Evolutionary conservation across 169 alveolate genomes (phyloP).

Genomic region (Blepharisma undulans): DNA sequence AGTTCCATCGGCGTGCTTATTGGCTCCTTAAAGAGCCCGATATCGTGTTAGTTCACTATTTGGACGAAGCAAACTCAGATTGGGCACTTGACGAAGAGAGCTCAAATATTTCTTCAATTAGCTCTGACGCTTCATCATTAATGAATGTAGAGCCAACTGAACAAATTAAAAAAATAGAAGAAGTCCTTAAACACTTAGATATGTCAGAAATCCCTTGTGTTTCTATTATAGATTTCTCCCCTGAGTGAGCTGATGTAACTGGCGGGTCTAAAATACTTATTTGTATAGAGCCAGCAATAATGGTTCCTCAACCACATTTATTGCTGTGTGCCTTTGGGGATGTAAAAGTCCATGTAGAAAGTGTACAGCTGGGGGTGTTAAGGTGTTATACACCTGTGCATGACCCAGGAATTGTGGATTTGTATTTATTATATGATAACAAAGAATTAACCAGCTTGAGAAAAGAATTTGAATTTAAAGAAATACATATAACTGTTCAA

Average conservation of each 20-base stretch:
- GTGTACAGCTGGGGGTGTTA: conserved; percentile 56
- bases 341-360: conserved; percentile 47
- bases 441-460: conserved; percentile 29
- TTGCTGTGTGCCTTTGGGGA: conserved; percentile 50
- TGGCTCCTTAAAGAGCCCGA: conserved; percentile 51
- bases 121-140: not conserved
- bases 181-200: not conserved
- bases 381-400: conserved; percentile 70
- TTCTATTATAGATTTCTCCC: conserved; percentile 59
- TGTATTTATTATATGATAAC: conserved; percentile 47
- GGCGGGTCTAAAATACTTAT: conserved; percentile 64
- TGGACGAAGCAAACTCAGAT: conserved; percentile 47
- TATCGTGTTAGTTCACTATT: conserved; percentile 46
- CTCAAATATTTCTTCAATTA: not conserved
- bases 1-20: conserved; percentile 57
- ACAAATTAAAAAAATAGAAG: not conserved
- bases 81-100: not conserved
- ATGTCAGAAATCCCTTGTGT: not conserved
- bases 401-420: conserved; percentile 54
- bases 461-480: conserved; percentile 33
- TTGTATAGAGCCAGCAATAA: conserved; percentile 55
- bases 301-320: conserved; percentile 24
- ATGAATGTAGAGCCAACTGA: not conserved
- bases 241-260: conserved; percentile 67
- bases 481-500: not conserved